phyloP scores from a whole-genome alignment of 129 eudicot species.

The Lactuca sativa region DNA sequence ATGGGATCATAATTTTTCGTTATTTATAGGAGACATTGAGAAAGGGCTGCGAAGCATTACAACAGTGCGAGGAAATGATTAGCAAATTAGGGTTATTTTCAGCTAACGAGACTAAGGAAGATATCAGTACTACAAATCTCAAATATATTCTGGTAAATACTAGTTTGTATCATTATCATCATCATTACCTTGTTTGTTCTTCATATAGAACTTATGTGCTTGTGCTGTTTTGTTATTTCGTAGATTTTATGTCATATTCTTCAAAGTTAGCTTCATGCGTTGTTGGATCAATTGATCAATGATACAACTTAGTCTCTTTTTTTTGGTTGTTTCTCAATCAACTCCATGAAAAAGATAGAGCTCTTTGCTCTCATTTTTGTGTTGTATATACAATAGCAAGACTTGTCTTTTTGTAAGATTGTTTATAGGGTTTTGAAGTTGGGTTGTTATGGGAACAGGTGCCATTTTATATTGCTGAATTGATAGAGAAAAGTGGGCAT shows the following conservation, averaged over 20 bases:
- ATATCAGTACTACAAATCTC: conserved; percentile 79
- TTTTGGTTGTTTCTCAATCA: neutral
- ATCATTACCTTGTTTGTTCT: neutral
- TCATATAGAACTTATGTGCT: neutral
- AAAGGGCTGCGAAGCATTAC: conserved; percentile 71
- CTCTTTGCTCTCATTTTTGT: too few relatives aligned
- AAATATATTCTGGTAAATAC: conserved; percentile 77
- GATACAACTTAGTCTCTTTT: neutral
- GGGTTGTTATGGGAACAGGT: conserved; percentile 51
- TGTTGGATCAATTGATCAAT: neutral
- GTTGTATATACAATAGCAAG: neutral
- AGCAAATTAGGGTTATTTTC: conserved; percentile 80
- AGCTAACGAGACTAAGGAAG: conserved; percentile 81
- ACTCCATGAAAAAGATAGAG: neutral
- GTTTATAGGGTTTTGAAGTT: neutral
- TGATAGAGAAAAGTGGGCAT: conserved; percentile 61
- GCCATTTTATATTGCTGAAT: conserved; percentile 75
- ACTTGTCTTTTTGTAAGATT: too few relatives aligned
- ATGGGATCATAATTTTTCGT: neutral
- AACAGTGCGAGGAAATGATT: conserved; percentile 78
- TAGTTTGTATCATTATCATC: neutral
- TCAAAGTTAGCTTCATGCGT: neutral
- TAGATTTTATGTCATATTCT: neutral
- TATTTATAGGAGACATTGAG: conserved; percentile 57
- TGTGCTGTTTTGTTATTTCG: too few relatives aligned